Conservation (phyloP, 176 grass and related monocot species). For the Cocos nucifera region DNA sequence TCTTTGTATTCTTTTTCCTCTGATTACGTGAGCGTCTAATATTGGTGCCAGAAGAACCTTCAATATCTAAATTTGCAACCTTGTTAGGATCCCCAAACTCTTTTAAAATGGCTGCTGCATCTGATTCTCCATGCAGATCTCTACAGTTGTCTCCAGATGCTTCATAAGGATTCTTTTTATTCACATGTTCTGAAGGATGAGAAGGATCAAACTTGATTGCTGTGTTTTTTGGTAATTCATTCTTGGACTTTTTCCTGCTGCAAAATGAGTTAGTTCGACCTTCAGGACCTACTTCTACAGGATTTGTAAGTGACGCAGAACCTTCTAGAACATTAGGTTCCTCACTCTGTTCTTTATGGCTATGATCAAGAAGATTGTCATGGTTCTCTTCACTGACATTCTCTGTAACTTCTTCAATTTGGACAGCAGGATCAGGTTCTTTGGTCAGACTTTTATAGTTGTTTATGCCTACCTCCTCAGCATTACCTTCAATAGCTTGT, state of each 20-base stretch:
- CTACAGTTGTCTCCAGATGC: conserved; percentile 18
- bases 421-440: conserved; percentile 12
- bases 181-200: conserved; percentile 21
- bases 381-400: not conserved
- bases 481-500: conserved; percentile 12
- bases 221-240: conserved; percentile 16
- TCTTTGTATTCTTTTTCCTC: conserved; percentile 32
- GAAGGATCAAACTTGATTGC: conserved; percentile 8
- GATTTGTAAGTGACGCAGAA: conserved; percentile 20
- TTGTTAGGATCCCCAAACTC: not conserved
- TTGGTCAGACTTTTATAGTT: conserved; percentile 13
- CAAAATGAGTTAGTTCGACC: conserved; percentile 16
- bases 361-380: conserved; percentile 1
- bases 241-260: conserved; percentile 22
- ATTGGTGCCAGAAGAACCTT: conserved; percentile 23
- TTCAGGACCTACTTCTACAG: conserved; percentile 17
- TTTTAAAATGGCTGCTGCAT: conserved; percentile 15
- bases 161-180: conserved; percentile 18
- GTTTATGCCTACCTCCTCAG: conserved; percentile 9
- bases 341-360: conserved; percentile 7
- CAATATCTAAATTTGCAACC: conserved; percentile 18
- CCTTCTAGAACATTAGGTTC: conserved; percentile 10
- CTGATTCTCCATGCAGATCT: conserved; percentile 16
- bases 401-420: not conserved
- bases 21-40: conserved; percentile 18